Conservation (phyloP, 2,329 filamentous ascomycete species). For the Paecilomyces formosus region DNA sequence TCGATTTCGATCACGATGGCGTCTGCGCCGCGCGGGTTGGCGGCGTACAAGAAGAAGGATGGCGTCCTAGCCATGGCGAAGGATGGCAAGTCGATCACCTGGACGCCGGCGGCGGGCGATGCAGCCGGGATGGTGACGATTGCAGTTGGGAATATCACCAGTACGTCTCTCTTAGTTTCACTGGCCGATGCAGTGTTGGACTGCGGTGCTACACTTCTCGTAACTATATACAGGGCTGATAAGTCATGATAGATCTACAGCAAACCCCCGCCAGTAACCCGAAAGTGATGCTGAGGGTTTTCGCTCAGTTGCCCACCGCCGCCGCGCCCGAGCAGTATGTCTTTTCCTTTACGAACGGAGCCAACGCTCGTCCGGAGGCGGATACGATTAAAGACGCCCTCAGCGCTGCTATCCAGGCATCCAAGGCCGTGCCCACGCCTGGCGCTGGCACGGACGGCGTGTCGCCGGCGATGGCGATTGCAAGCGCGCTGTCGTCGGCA, state of each 20-base stretch:
- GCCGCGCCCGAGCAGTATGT: constrained; percentile 59
- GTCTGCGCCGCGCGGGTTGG: constrained; percentile 50
- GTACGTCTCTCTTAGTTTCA: constrained; percentile 41
- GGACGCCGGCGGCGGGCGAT: constrained; percentile 62
- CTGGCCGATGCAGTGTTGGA: no score
- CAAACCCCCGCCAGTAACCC: constrained; percentile 82
- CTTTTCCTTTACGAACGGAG: constrained; percentile 78
- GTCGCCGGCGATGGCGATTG: constrained; percentile 70
- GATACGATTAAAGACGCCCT: constrained; percentile 77
- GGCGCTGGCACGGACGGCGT: constrained; percentile 34
- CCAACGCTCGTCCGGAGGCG: constrained; percentile 72
- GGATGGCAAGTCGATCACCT: constrained; percentile 68
- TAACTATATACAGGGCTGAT: not conserved
- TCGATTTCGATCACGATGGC: constrained; percentile 25
- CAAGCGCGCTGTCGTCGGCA: constrained; percentile 55
- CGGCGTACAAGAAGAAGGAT: constrained; percentile 93
- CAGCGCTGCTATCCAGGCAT: constrained; percentile 65
- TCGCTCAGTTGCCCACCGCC: constrained; percentile 56
- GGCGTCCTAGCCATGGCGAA: constrained; percentile 68
- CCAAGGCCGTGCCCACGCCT: constrained; percentile 46
- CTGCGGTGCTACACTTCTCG: no score
- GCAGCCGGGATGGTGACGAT: constrained; percentile 62
- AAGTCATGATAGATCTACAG: constrained; percentile 62
- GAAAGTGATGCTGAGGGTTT: constrained; percentile 91
- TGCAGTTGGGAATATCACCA: constrained; percentile 69